Conservation (phyloP, 495 filamentous ascomycete genomes). For the Lophiostoma macrostomum region DNA sequence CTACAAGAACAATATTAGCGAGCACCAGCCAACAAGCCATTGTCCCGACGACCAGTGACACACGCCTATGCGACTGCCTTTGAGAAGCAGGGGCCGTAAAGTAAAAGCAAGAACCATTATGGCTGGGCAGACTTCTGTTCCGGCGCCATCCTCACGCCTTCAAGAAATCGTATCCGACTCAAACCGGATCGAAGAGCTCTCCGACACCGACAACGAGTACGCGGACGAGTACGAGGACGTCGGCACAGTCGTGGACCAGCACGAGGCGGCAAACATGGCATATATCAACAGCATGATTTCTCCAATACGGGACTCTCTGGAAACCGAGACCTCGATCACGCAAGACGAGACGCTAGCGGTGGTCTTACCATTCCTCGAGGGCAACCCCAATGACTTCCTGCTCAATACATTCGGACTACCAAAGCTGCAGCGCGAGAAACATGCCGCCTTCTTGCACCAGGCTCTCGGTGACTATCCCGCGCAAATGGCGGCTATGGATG, state of each 20-base stretch:
- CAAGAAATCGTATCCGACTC: slow-evolving; percentile 5
- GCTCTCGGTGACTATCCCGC: slow-evolving; percentile 63
- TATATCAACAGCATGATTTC: slow-evolving; percentile 47
- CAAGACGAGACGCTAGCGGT: slow-evolving; percentile 65
- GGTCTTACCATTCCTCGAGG: slow-evolving; percentile 65
- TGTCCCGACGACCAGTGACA: slow-evolving; percentile 17
- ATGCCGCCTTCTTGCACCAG: slow-evolving; percentile 72
- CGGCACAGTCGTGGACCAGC: neutral
- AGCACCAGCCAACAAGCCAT: slow-evolving; percentile 12
- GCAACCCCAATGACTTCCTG: slow-evolving; percentile 43
- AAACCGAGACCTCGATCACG: slow-evolving; percentile 62
- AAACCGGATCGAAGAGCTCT: slow-evolving; percentile 23
- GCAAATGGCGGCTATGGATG: slow-evolving; percentile 67
- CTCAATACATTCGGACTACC: slow-evolving; percentile 73
- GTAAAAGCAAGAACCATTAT: slow-evolving; percentile 4
- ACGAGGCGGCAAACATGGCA: slow-evolving; percentile 1
- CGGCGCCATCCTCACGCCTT: slow-evolving; percentile 14
- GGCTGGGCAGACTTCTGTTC: neutral
- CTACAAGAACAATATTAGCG: slow-evolving; percentile 30
- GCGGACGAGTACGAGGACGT: slow-evolving; percentile 31
- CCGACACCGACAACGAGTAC: slow-evolving; percentile 15
- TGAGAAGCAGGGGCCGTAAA: slow-evolving; percentile 12
- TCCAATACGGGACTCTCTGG: slow-evolving; percentile 62
- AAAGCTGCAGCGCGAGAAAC: slow-evolving; percentile 62
- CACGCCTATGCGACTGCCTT: slow-evolving; percentile 24